Conservation (phyloP, 345 rosid genomes). For the Populus tremula region DNA sequence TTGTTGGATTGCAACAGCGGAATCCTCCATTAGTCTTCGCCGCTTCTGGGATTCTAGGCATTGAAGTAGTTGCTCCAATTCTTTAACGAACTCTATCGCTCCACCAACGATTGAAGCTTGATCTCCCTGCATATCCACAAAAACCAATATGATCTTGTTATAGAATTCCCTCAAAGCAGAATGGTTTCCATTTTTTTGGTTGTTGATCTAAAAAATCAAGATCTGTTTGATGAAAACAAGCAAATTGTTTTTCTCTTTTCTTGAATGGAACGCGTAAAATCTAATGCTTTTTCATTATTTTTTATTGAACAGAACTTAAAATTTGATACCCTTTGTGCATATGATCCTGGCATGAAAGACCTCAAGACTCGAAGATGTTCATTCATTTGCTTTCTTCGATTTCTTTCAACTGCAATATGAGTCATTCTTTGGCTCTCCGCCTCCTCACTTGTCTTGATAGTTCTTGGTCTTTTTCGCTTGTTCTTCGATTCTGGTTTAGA, state of each 20-base stretch:
- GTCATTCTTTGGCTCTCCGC: constrained; percentile 93
- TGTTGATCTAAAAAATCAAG: not conserved
- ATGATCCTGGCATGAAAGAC: constrained; percentile 96
- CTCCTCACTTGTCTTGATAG: constrained; percentile 76
- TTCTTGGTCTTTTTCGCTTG: constrained; percentile 78
- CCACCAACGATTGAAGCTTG: constrained; percentile 99
- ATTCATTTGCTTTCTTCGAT: constrained; percentile 92
- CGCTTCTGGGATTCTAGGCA: constrained; percentile 91
- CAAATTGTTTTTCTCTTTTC: too few species aligned
- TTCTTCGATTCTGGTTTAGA: constrained; percentile 41
- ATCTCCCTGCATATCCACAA: constrained; percentile 56
- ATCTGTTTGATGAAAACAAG: not conserved
- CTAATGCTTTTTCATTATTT: not conserved
- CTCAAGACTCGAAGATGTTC: constrained; percentile 88
- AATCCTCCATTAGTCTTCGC: constrained; percentile 49
- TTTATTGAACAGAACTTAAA: not conserved
- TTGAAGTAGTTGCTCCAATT: constrained; percentile 83
- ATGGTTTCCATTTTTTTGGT: not conserved
- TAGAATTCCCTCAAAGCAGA: not conserved
- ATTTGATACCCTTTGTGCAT: constrained; percentile 72
- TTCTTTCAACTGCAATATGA: constrained; percentile 90
- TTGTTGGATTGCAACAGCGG: constrained; percentile 31
- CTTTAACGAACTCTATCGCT: constrained; percentile 90
- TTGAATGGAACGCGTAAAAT: too few species aligned
- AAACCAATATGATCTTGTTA: not conserved